phyloP scores from a whole-genome alignment of 2,329 filamentous ascomycete genomes.

The Grosmannia serpens region DNA sequence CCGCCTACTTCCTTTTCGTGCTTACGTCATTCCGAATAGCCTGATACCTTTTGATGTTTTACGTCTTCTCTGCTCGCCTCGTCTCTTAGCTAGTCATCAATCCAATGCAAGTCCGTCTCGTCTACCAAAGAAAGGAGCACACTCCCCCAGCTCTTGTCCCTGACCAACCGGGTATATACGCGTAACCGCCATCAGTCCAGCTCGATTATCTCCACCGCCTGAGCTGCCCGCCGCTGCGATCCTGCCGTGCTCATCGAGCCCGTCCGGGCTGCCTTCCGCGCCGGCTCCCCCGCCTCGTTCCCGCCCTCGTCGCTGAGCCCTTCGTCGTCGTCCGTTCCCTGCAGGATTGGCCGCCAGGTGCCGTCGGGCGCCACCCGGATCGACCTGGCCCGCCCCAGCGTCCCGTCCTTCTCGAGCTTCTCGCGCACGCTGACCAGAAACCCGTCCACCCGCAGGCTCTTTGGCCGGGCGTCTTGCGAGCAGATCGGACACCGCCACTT shows the following conservation, averaged over 20 bases:
- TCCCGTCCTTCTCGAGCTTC: constrained; percentile 36
- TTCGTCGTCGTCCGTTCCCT: constrained; percentile 17
- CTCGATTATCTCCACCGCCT: constrained; percentile 5
- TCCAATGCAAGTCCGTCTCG: not conserved
- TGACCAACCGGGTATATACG: not conserved
- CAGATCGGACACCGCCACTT: constrained; percentile 86
- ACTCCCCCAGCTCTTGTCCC: not conserved
- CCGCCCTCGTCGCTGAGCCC: not conserved
- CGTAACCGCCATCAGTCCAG: constrained; percentile 1
- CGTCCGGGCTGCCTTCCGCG: not conserved
- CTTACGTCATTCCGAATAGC: too few relatives aligned
- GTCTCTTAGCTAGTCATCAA: too few relatives aligned
- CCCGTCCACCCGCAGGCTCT: constrained; percentile 57
- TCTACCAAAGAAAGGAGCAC: not conserved
- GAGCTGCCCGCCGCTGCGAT: not conserved
- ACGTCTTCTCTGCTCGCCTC: too few relatives aligned
- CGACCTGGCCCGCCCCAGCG: constrained; percentile 37
- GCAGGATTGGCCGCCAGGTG: constrained; percentile 42
- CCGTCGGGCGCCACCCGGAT: constrained; percentile 56
- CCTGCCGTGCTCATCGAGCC: not conserved
- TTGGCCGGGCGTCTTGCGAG: constrained; percentile 62
- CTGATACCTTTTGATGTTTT: too few relatives aligned
- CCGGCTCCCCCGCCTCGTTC: not conserved
- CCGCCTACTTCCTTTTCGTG: not conserved
- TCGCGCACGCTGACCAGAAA: constrained; percentile 56